Conservation (phyloP, 1,284 basidiomycete species). For the Rugosomyces carneus region DNA sequence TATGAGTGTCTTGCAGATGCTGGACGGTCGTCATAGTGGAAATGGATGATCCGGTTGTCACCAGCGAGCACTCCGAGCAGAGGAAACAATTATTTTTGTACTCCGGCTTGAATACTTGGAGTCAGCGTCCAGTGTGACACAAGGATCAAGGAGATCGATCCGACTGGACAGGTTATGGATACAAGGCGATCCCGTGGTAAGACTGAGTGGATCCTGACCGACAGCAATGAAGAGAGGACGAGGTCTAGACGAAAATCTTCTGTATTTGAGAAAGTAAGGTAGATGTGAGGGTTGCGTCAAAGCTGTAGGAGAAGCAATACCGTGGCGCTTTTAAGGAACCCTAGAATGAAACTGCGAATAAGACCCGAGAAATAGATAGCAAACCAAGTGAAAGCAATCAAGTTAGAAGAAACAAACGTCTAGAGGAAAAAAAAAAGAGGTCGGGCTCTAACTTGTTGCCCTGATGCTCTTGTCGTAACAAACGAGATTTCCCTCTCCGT, state of each 20-base stretch:
- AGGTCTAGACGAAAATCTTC: constrained; percentile 8
- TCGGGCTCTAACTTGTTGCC: constrained; percentile 5
- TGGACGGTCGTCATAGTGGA: constrained; percentile 18
- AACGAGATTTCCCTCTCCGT: constrained; percentile 13
- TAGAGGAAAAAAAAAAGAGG: not conserved
- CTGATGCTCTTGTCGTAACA: constrained; percentile 21
- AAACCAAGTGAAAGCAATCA: constrained; percentile 9
- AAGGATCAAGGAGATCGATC: constrained; percentile 21
- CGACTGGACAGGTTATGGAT: constrained; percentile 14
- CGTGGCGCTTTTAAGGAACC: not conserved
- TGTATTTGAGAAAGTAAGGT: constrained; percentile 10
- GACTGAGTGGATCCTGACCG: constrained; percentile 10
- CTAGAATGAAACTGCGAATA: not conserved
- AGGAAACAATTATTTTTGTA: constrained; percentile 6
- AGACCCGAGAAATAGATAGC: constrained; percentile 2
- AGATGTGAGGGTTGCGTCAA: not conserved
- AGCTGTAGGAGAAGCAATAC: not conserved
- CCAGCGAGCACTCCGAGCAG: constrained; percentile 1
- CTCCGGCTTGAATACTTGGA: constrained; percentile 10
- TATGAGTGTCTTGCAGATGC: constrained; percentile 28
- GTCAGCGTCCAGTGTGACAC: constrained; percentile 16
- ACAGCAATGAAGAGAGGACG: constrained; percentile 12
- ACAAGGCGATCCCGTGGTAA: constrained; percentile 17
- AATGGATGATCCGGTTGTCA: constrained; percentile 6
- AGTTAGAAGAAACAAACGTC: constrained; percentile 3